Conservation (phyloP, 208 protist species). For the Leishmania mexicana region DNA sequence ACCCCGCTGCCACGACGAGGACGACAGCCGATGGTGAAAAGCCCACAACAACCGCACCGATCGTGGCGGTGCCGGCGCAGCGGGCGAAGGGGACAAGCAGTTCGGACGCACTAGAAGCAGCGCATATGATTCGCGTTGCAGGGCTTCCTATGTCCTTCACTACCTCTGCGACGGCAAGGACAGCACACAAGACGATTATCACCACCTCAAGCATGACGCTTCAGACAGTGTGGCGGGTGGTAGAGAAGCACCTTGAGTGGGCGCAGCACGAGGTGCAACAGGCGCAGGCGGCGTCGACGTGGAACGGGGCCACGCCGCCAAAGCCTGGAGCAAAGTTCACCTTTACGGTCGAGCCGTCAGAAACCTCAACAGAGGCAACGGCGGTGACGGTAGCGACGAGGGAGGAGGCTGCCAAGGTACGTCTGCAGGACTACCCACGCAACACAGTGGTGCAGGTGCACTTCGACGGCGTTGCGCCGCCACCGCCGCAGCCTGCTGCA, state of each 20-base stretch:
- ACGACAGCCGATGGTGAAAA: neutral
- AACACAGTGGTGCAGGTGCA: conserved; percentile 31
- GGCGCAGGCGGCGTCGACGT: conserved; percentile 18
- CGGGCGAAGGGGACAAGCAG: conserved; percentile 11
- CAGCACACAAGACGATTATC: conserved; percentile 33
- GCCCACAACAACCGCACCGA: neutral
- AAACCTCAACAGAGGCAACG: neutral
- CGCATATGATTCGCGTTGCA: conserved; percentile 46
- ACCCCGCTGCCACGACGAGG: neutral
- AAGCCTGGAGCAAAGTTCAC: conserved; percentile 23
- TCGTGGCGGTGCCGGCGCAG: conserved; percentile 15
- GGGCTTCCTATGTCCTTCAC: conserved; percentile 43
- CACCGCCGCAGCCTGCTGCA: neutral
- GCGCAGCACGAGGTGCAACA: conserved; percentile 31
- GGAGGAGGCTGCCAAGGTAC: conserved; percentile 37
- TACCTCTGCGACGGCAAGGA: conserved; percentile 7
- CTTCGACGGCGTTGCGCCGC: conserved; percentile 11
- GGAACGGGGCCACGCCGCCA: conserved; percentile 19
- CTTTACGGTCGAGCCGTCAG: conserved; percentile 10
- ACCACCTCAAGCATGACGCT: conserved; percentile 57
- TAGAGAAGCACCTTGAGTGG: conserved; percentile 39
- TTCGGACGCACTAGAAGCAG: conserved; percentile 9
- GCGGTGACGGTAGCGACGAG: conserved; percentile 15
- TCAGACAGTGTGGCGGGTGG: conserved; percentile 53
- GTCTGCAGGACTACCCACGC: conserved; percentile 49